Evolutionary conservation across 2,329 filamentous ascomycete species (phyloP), one percentile per base, ranked within the genome.

Genomic region (Xylariomycetidae sp.): DNA sequence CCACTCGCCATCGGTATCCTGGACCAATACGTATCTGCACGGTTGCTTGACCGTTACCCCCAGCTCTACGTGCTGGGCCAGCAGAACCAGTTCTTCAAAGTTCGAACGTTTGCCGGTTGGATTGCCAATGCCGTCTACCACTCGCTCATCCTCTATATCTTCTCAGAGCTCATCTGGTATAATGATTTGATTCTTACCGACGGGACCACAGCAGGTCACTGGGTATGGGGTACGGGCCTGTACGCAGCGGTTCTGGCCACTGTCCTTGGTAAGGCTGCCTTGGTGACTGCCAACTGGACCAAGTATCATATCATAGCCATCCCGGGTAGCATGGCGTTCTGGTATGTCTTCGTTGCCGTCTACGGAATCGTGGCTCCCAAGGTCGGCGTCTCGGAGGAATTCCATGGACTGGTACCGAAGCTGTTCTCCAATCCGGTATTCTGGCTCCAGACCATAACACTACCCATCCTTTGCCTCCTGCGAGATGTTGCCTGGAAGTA

Each of bases 401-500:
- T 92, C 58, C 70, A 79, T 43, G 90, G 90, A 36, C 78, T 95
- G 7, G 76, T 96, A 31, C 83, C 87, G 2, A 71, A 80, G 25
- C 65, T 96, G 31, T 93, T 92, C 61, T 68, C 75, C 9, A 87
- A 82, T 40, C 86, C 87, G 1, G 67, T 87, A 20, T 96, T 96
- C 66, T 98, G 92, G 82, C 72, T 92, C 9, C 90, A 95, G 74
- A 79, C 77, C n/a, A 47, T 93, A 10, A 77, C 84, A 5, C 65
- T 98, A 25, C 85, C 90, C 1, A 70, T 80, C 6, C 61, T 95
- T 30, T 96, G 90, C 59, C 71, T 98, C 31, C 62, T 89, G 31
- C 74, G 92, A 51, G 92, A 98, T 58, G 85, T 95, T 60, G 79
- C 82, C 3, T 98, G 90, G 89, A 98, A 98, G 70, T 98, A 96